These are phyloP conservation scores for Mycena capillaripes DNA, from an alignment of 768 basidiomycete species.

Conservation along the genomic window DNA sequence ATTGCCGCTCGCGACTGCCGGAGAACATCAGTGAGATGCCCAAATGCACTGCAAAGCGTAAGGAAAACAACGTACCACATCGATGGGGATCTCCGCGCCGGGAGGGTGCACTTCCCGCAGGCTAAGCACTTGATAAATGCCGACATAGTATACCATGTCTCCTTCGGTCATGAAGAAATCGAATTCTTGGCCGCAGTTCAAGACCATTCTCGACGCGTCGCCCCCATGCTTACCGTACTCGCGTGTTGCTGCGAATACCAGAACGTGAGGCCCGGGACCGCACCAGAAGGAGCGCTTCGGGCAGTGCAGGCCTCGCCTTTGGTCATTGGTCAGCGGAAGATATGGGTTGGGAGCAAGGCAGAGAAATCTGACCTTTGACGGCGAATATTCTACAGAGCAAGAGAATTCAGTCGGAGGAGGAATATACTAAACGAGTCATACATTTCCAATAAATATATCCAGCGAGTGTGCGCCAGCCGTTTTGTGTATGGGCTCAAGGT, in stretches of 20 bases:
- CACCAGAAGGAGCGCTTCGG: constrained; percentile 12
- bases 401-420: not conserved
- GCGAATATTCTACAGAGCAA: not conserved
- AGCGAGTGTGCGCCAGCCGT: not conserved
- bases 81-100: not conserved
- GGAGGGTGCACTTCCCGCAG: constrained; percentile 1
- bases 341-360: too few relatives aligned
- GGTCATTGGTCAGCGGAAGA: not conserved
- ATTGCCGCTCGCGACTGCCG: not conserved
- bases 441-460: not conserved
- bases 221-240: not conserved
- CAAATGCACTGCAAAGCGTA: too few relatives aligned
- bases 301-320: not conserved
- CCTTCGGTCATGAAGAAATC: constrained; percentile 16
- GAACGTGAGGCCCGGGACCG: not conserved
- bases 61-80: not conserved
- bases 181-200: not conserved
- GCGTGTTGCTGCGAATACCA: constrained; percentile 5
- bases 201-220: not conserved
- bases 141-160: not conserved
- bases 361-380: not conserved
- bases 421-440: not conserved
- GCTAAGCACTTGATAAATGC: not conserved
- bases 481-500: not conserved
- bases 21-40: not conserved